Conservation (phyloP, 495 filamentous ascomycete species). For the Parmelia sp. region DNA sequence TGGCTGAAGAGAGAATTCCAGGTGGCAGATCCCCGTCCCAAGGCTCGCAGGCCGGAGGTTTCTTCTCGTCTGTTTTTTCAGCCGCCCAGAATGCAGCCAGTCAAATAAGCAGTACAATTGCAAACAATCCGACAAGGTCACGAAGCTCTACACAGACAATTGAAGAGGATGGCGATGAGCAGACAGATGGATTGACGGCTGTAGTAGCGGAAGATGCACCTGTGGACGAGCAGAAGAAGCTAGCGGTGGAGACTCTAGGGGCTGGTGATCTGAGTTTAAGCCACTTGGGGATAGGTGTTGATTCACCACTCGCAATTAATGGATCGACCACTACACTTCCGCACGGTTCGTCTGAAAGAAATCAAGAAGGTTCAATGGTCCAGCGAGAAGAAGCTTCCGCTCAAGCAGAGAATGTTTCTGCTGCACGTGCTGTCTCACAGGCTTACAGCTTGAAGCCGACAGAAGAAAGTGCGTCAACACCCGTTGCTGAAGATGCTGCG, state of each 20-base stretch:
- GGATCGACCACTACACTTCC: slow-evolving; percentile 34
- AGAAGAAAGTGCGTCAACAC: slow-evolving; percentile 26
- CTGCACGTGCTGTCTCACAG: slow-evolving; percentile 53
- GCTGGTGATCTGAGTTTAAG: slow-evolving; percentile 81
- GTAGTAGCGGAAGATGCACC: slow-evolving; percentile 28
- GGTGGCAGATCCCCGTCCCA: slow-evolving; percentile 36
- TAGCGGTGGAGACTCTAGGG: slow-evolving; percentile 84
- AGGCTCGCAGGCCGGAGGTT: slow-evolving; percentile 52
- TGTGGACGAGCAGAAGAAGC: slow-evolving; percentile 52
- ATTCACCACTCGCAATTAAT: slow-evolving; percentile 35
- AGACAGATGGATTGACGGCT: slow-evolving; percentile 17
- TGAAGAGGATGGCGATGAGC: slow-evolving; percentile 30
- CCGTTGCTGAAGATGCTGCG: slow-evolving; percentile 30
- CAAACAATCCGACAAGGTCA: slow-evolving; percentile 48
- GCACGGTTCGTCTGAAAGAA: slow-evolving; percentile 39
- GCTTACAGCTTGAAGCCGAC: slow-evolving; percentile 51
- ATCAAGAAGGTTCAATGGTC: slow-evolving; percentile 25
- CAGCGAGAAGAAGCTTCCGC: slow-evolving; percentile 49
- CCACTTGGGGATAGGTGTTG: slow-evolving; percentile 63
- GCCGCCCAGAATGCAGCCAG: slow-evolving; percentile 93
- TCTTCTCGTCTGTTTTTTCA: slow-evolving; percentile 90
- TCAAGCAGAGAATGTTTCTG: slow-evolving; percentile 51
- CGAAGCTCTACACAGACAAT: slow-evolving; percentile 32
- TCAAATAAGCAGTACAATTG: slow-evolving; percentile 70
- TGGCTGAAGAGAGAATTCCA: slow-evolving; percentile 55